Evolutionary conservation across 768 basidiomycete genomes (phyloP), one percentile per base, ranked within the genome.

Genomic region (Psilocybe sp.): DNA sequence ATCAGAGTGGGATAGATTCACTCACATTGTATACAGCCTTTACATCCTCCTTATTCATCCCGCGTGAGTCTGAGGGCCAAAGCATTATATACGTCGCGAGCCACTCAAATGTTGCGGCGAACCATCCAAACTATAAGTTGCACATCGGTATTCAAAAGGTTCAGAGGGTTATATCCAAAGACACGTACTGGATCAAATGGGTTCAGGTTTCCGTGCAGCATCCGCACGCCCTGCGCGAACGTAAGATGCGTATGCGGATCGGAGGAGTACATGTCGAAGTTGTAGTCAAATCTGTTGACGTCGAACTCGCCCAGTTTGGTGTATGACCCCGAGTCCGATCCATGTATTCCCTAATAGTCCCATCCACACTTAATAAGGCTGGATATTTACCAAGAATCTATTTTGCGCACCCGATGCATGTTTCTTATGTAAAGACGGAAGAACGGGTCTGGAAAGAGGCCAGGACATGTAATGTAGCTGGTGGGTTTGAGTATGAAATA

Each of bases 121-220:
- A 54, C 69, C 72, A 74, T 14, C 76, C 75, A 53, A 74, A 74
- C 74, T 77, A 44, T 14, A 35, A 11, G 9, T 18, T 15, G 12
- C 10, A 45, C 8, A 20, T 46, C 32, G 35, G 51, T n/a, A 33
- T 40, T 14, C 18, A 34, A 23, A 14, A 42, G 16, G 35, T 16
- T 40, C 11, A 44, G 16, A 23, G 5, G 38, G 42, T 46, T 15
- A 16, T 12, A 18, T n/a, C n/a, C n/a, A 35, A n/a, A 39, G 36
- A 10, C 33, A 61, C 68, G 46, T 35, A 75, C 74, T 0, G 56
- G 54, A 53, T 76, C 76, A 42, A 58, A 75, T 0, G 62, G 53
- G 44, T 74, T 67, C 49, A 69, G 67, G 46, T 75, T 73, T 1
- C 69, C 72, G 31, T 66, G 65, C 31, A 75, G 16, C 74, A 77